These are phyloP conservation scores for Microbotryum scabiosae DNA, from an alignment of 1,284 basidiomycete species.

Conservation along the genomic window DNA sequence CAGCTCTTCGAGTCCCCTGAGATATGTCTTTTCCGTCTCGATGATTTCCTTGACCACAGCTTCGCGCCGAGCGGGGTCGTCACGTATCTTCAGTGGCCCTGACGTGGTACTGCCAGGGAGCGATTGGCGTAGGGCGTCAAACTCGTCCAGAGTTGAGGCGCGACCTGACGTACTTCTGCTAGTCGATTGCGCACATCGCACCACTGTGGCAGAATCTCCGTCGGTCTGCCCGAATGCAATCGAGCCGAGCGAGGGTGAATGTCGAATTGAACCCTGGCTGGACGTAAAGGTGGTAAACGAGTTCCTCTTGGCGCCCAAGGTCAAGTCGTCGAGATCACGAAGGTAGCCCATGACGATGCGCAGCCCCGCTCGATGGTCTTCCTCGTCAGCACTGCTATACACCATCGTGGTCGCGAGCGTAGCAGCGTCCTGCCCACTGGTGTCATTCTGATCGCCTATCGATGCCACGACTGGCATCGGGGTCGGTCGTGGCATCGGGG, in stretches of 20 bases:
- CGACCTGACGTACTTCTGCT: neutral
- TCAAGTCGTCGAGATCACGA: constrained; percentile 83
- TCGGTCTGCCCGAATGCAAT: neutral
- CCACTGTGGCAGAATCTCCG: neutral
- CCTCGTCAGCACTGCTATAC: neutral
- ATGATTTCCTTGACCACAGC: constrained; percentile 40
- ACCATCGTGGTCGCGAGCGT: neutral
- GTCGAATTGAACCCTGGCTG: too few species aligned
- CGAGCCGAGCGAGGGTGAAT: too few species aligned
- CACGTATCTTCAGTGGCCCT: constrained; percentile 27
- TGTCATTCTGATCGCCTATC: neutral
- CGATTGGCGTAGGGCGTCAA: neutral
- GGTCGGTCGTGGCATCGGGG: neutral
- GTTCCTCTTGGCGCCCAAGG: neutral
- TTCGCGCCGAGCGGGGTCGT: constrained; percentile 37
- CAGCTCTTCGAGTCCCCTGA: constrained; percentile 82
- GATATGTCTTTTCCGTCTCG: constrained; percentile 91
- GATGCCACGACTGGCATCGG: too few species aligned
- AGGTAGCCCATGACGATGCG: constrained; percentile 90
- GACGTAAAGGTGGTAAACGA: too few species aligned
- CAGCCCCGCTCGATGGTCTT: constrained; percentile 50
- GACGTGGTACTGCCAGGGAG: neutral
- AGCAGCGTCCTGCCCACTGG: neutral
- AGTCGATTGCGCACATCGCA: constrained; percentile 19
- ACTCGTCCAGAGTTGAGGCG: neutral